Evolutionary conservation across 306 rosid species (phyloP), one percentile per base, ranked within the genome.

Genomic region (Glycine soja): DNA sequence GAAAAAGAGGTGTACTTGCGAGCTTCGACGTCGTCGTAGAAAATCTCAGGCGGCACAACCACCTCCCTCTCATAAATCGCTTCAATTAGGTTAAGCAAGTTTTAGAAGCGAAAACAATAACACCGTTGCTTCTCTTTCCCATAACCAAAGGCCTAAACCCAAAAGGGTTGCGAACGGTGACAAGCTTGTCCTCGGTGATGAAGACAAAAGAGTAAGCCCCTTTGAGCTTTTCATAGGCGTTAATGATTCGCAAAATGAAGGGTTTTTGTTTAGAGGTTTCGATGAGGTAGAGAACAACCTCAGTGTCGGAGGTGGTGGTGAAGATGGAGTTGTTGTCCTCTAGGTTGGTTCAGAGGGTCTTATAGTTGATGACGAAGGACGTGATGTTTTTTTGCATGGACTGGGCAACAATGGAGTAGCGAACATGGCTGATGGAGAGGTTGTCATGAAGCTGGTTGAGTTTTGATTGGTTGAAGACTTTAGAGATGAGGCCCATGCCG

Each of bases 181-280:
- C 99, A 15, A 96, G 89, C 82, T 96, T 92, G 42, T 91, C 98
- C 51, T 92, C 89, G 0, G 98, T 92, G 9, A 89, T 85, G 71
- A 96, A 96, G n/a, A 96, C 99, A 89, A 96, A 84, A 0, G 99
- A 93, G 76, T 93, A 96, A 8, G 98, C 99, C 3, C 99, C 99
- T 66, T 89, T 84, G 66, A 96, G 80, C 83, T 93, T 90, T 81
- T 96, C 98, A 71, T 97, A 96, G 0, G 97, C 99, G 82, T 96
- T 98, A n/a, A 92, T 93, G 78, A 96, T 92, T 72, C 98, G 90
- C 77, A 88, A 70, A 5, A 92, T 65, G 65, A 96, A 92, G 51
- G 97, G 97, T 6, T 94, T 84, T 3, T 92, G 97, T 56, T 89
- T 90, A 4, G 99, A 96, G 65, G 93, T 93, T 0, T 97, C 97